These are phyloP conservation scores for Clarkia xantiana DNA, from an alignment of 345 rosid genomes.

Conservation along the genomic window DNA sequence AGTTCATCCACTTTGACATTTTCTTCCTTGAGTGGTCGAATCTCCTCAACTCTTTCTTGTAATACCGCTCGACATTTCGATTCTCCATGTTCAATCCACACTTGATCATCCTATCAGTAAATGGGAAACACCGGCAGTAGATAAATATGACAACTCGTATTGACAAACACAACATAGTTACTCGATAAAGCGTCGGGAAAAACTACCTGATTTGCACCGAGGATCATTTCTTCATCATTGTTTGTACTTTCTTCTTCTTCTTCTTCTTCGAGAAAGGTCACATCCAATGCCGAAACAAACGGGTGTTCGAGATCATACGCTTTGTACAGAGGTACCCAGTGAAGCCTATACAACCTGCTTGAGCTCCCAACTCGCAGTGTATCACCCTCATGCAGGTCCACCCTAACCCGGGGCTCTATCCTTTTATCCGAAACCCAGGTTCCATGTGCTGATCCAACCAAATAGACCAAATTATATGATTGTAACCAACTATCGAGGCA, in stretches of 20 bases:
- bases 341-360: slow-evolving; percentile 65
- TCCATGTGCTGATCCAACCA: slow-evolving; percentile 55
- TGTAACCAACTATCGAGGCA: slow-evolving; percentile 1
- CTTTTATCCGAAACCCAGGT: slow-evolving; percentile 71
- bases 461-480: no score
- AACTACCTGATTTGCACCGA: not conserved
- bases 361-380: slow-evolving; percentile 62
- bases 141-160: not conserved
- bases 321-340: slow-evolving; percentile 59
- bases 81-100: not conserved
- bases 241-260: slow-evolving; percentile 19
- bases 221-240: slow-evolving; percentile 6
- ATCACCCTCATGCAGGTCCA: slow-evolving; percentile 70
- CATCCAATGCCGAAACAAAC: slow-evolving; percentile 17
- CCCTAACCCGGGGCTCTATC: slow-evolving; percentile 50
- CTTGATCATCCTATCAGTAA: not conserved
- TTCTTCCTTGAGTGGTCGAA: no score
- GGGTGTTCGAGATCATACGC: slow-evolving; percentile 52
- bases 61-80: no score
- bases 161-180: not conserved
- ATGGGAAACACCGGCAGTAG: not conserved
- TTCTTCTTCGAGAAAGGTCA: slow-evolving; percentile 15
- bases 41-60: no score
- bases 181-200: not conserved
- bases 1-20: no score